These are phyloP conservation scores for Citrus maxima DNA, from an alignment of 345 rosid genomes.

Conservation along the genomic window DNA sequence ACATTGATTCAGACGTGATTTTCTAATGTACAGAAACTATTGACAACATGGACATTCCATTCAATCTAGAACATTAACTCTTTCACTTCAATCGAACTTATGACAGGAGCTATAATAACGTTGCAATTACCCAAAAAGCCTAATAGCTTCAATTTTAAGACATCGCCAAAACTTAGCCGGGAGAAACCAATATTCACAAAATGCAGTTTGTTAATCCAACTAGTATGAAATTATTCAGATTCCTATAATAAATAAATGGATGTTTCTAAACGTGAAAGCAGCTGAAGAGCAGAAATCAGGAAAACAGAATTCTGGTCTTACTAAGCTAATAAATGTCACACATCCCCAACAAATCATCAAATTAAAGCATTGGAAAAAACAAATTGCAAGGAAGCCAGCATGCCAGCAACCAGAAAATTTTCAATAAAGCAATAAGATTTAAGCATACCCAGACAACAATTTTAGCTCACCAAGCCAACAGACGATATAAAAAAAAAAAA, in stretches of 20 bases:
- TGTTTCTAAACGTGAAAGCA: background rate
- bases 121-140: background rate
- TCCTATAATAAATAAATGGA: background rate
- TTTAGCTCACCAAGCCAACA: slow-evolving; percentile 5
- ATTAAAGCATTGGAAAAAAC: background rate
- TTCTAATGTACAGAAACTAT: background rate
- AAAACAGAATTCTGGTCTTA: background rate
- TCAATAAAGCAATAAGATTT: slow-evolving; percentile 10
- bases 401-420: background rate
- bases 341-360: background rate
- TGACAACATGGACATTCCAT: background rate
- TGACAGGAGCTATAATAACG: background rate
- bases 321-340: background rate
- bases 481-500: slow-evolving; percentile 1
- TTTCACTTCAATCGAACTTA: background rate
- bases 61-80: background rate
- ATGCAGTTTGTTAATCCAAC: background rate
- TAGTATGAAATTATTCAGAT: background rate
- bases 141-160: background rate
- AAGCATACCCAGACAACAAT: slow-evolving; percentile 9
- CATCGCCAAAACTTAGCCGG: background rate
- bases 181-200: background rate
- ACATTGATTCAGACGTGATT: background rate
- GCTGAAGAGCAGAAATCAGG: background rate
- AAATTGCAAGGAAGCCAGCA: background rate